Base-by-base conservation (phyloP, 2,329 filamentous ascomycete genomes). In the Metarhizium brunneum region DNA sequence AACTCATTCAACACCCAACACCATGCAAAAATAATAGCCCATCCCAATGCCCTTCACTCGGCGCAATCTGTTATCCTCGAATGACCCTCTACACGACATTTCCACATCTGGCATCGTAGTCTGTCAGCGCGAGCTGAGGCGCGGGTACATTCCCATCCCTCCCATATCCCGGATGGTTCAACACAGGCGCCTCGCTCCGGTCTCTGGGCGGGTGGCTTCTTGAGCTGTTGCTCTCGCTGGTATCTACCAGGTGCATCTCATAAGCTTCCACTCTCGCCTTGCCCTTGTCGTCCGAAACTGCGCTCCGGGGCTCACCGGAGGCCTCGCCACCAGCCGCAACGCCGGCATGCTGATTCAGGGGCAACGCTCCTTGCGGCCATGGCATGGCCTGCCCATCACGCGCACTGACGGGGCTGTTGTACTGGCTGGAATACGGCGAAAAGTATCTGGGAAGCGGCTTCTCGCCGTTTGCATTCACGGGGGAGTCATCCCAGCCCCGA, bases 371-470 rank as follows among this genome's bases (percentile, higher is more conserved):
- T 3, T 56, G 54, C 1, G 72, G 75, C 75, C 74, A 77, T 16
- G 66, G 61, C 60, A 66, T 65, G 38, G 61, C 59, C 0, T 64
- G 62, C 2, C 61, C 64, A 40, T 76, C 75, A 1, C 67, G 68
- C 0, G 69, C 76, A 54, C 73, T 79, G 57, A 81, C 72, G 0
- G 82, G 82, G 62, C 80, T 84, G 65, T 73, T 81, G 68, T 77
- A 84, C 57, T 82, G 79, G 45, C 80, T 83, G 20, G 73, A 75
- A 63, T 85, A 85, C 0, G 83, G 82, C 3, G 80, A 83, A 59
- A 83, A 76, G 67, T 84, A 82, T 6, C 72, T 74, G 1, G 72
- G 68, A 59, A 71, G 74, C 0, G 62, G 57, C 57, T 68, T 68
- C 49, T 76, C 73, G 2, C 72, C 71, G 47, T 64, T 65, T 2